Conservation (phyloP, 2,329 filamentous ascomycete species). For the Mycogone perniciosa region DNA sequence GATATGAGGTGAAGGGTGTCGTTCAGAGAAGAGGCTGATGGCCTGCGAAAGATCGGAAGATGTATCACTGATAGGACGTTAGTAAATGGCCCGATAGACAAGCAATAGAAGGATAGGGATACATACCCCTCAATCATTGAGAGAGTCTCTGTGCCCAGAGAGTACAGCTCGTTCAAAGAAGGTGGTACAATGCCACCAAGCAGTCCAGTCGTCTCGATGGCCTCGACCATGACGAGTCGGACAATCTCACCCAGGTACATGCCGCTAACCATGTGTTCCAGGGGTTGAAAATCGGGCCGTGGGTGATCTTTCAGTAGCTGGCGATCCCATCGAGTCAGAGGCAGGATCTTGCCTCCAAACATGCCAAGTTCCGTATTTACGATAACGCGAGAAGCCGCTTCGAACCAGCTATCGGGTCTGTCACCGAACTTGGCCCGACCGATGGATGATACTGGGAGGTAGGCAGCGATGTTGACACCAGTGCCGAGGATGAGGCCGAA, state of each 20-base stretch:
- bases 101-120: neutral
- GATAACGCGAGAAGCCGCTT: constrained; percentile 54
- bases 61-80: constrained; percentile 35
- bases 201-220: constrained; percentile 46
- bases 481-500: constrained; percentile 63
- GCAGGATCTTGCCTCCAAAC: constrained; percentile 55
- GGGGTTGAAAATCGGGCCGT: constrained; percentile 53
- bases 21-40: constrained; percentile 41
- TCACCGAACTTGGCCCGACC: constrained; percentile 50
- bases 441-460: constrained; percentile 54
- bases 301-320: constrained; percentile 46
- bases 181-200: constrained; percentile 52
- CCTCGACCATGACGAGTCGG: constrained; percentile 52
- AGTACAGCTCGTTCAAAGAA: constrained; percentile 47
- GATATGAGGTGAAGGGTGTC: constrained; percentile 40
- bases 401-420: constrained; percentile 50
- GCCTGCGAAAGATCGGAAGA: constrained; percentile 38
- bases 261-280: constrained; percentile 58
- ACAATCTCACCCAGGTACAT: constrained; percentile 62
- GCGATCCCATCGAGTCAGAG: constrained; percentile 56
- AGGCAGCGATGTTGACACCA: constrained; percentile 59
- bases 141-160: constrained; percentile 54
- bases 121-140: constrained; percentile 52
- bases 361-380: constrained; percentile 63
- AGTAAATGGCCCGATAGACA: constrained; percentile 11